These are phyloP conservation scores for Schizochytrium sp. DNA, from an alignment of 108 stramenopile species.

Conservation along the genomic window DNA sequence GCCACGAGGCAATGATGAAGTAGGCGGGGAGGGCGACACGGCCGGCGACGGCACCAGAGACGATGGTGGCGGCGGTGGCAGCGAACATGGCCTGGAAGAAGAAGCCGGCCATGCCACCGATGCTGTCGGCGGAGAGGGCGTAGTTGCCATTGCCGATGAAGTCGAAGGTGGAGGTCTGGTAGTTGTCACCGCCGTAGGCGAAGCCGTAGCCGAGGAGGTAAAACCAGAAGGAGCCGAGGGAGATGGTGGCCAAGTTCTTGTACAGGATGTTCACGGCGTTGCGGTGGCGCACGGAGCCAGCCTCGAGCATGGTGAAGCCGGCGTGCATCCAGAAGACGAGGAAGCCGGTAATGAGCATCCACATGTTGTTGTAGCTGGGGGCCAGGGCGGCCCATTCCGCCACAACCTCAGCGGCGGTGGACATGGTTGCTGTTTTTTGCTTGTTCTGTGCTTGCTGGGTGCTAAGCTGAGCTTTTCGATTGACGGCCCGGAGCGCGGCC, in stretches of 20 bases:
- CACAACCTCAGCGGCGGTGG: neutral
- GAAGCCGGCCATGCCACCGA: slow-evolving; percentile 37
- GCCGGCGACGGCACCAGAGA: slow-evolving; percentile 81
- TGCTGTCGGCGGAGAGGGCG: slow-evolving; percentile 35
- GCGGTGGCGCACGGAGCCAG: slow-evolving; percentile 42
- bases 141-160: slow-evolving; percentile 65
- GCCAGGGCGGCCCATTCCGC: neutral
- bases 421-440: neutral
- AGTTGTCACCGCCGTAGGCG: slow-evolving; percentile 51
- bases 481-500: neutral
- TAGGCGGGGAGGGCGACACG: slow-evolving; percentile 61
- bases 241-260: slow-evolving; percentile 76
- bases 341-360: slow-evolving; percentile 45
- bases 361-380: neutral
- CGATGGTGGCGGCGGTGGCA: slow-evolving; percentile 77
- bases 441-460: neutral
- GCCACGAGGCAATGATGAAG: slow-evolving; percentile 42
- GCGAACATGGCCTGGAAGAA: slow-evolving; percentile 74
- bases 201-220: slow-evolving; percentile 75
- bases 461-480: too few relatives aligned
- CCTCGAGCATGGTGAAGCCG: slow-evolving; percentile 80
- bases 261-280: slow-evolving; percentile 48
- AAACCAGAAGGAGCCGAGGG: slow-evolving; percentile 70
- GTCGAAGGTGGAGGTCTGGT: neutral
- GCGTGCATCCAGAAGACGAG: slow-evolving; percentile 84